Evolutionary conservation across 2,329 filamentous ascomycete genomes (phyloP), one percentile per base, ranked within the genome.

Genomic region (Sporothrix inflata): DNA sequence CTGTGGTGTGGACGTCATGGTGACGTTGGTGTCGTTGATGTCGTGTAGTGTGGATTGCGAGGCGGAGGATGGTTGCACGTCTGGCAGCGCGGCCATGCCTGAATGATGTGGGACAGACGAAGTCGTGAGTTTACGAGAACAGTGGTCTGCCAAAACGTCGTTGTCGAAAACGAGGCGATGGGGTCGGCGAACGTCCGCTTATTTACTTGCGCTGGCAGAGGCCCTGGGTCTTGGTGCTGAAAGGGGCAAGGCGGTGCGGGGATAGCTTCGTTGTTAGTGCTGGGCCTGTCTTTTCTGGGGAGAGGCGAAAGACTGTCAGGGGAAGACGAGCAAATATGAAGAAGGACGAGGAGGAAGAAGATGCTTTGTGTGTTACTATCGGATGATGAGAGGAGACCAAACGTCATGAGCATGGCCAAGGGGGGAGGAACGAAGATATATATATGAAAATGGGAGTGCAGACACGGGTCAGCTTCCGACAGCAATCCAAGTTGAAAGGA

Each of bases 381-480:
- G 12, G 42, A 16, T 65, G 21, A 27, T 45, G 6, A 16, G 16
- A 30, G 6, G 21, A n/a, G 19, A 61, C 7, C 21, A 30, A 27
- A 47, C 40, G 40, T 65, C 12, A 45, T 45, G 40, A 27, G 12
- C 8, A 65, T 30, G 61, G 38, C 12, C 57, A 42, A 42, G 34
- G 38, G 57, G 19, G 21, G 53, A 34, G 24, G 57, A 1, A 4
- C 57, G 42, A 42, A 14, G 34, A 63, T 24, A 42, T 63, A 63
- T 57, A 38, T 42, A 63, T 63, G 11, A 21, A 19, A 61, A 40
- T 12, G 21, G 4, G 14, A 38, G 30, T 1, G 5, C 34, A 21
- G n/a, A 21, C 57, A 40, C 57, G 57, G 57, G 34, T 63, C 34
- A 63, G 57, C 57, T 24, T 63, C n/a, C 27, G 53, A 34, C 9